Evolutionary conservation across 108 stramenopile genomes (phyloP), one percentile per base, ranked within the genome.

Genomic region (Schizochytrium sp.): DNA sequence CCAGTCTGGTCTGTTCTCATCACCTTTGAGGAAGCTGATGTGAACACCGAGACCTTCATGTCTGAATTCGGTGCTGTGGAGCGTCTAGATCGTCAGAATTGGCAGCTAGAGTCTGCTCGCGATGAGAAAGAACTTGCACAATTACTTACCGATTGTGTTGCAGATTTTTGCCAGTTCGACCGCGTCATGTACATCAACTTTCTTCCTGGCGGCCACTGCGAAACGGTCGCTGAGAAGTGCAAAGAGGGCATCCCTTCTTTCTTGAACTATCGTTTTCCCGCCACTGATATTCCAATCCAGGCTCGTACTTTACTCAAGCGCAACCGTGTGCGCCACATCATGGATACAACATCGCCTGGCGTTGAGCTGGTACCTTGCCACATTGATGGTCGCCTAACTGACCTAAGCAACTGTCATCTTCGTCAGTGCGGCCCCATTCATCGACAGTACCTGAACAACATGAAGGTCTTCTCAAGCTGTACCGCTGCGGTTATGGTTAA

Each of bases 111-210:
- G 64, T 44, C 44, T 44, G 64, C 64, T 7, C 64, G 64, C 64
- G 64, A 69, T 44, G 76, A 49, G 76, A 47, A 83, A 49, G 53
- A 83, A 3, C 53, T 83, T 0, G 76, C 53, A n/a, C 15, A 17
- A 13, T 40, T 55, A n/a, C 76, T 83, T 53, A 83, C 50, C 76
- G 50, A 83, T 13, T 49, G 38, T 2, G 47, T 55, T 7, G 53
- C 50, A 47, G 50, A 83, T 0, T 55, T 83, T 1, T 83, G 50
- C 76, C 10, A 42, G 76, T 83, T 83, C 1, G 76, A 83, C 53
- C 76, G 76, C 76, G 76, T 83, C 50, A 83, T 83, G 76, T 83
- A 55, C 50, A n/a, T 55, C 53, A 49, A 83, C 47, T 83, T 83
- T 55, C 50, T 55, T 2, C 50, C 47, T 17, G 76, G 53, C 10